Base-by-base conservation (phyloP, 192 early-diverging fungal genomes). In the Dissophora ornata region DNA sequence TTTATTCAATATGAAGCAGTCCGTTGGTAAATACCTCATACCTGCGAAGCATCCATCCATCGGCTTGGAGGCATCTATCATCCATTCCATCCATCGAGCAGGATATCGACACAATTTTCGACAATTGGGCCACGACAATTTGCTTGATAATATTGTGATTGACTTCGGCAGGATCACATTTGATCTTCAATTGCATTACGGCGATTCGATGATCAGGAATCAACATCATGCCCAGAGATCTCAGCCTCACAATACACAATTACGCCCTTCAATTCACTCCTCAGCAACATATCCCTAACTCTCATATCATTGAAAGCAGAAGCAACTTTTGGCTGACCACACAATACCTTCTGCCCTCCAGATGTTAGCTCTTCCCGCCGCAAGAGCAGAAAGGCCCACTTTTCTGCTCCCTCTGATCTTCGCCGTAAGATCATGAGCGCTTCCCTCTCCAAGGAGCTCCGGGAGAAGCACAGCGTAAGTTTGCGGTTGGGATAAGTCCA, bases 321-420 rank as follows among this genome's bases (percentile, higher is more conserved):
- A n/a, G n/a, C n/a, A n/a, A n/a, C n/a, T 30, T n/a, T 69, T 60
- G 15, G 38, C 64, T 77, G 59, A 77, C 65, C 38, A 49, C 57
- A 18, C 44, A 36, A 55, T 42, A 22, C 34, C 44, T 26, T 62
- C 10, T n/a, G 21, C 45, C 58, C 29, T 73, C 19, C 82, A 83
- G 92, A 92, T 83, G 94, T 96, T 79, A 91, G 91, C 70, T 95
- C 94, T 79, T 94, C 93, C 74, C 82, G 91, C 84, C 87, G 96
- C 84, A 96, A 95, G 90, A 87, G 86, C 85, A 90, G 97, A 85
- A 96, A 96, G 92, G 97, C 97, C 73, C 98, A 99, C 92, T 98
- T 99, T 90, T 84, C 93, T 69, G 98, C 97, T 65, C 93, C 97
- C 53, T 97, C 96, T 67, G 85, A 89, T 86, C 84, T 93, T 81